These are phyloP conservation scores for Periconia sp. DNA, from an alignment of 2,329 filamentous ascomycete species.

Conservation along the genomic window DNA sequence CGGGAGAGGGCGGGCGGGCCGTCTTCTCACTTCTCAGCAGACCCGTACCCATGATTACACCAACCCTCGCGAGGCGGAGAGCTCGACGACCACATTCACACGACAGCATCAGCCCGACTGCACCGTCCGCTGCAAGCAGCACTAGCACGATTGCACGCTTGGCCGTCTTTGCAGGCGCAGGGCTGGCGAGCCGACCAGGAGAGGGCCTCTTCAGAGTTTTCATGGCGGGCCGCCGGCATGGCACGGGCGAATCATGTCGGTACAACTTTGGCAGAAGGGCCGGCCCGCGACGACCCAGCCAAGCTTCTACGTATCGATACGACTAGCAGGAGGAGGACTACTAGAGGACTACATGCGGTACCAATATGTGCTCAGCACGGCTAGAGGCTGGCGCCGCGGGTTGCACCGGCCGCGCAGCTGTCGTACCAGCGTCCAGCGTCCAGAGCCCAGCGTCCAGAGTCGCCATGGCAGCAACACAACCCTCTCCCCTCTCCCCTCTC, in stretches of 20 bases:
- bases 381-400: constrained; percentile 23
- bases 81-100: constrained; percentile 5
- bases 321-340: too few relatives aligned
- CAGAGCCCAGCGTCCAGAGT: neutral
- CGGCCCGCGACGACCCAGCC: constrained; percentile 39
- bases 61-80: constrained; percentile 13
- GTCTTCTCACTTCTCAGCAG: constrained; percentile 15
- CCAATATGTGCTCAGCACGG: too few relatives aligned
- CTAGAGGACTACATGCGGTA: too few relatives aligned
- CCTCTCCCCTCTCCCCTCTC: too few relatives aligned
- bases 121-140: too few relatives aligned
- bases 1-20: constrained; percentile 24
- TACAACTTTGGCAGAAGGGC: constrained; percentile 32
- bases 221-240: constrained; percentile 12
- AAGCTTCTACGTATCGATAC: constrained; percentile 28
- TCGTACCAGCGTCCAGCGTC: constrained; percentile 24
- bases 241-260: constrained; percentile 32
- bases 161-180: too few relatives aligned
- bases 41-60: constrained; percentile 22
- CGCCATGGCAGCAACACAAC: neutral
- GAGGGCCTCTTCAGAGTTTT: constrained; percentile 23
- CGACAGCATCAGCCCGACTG: constrained; percentile 5
- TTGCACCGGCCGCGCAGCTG: constrained; percentile 24
- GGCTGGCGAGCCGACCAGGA: too few relatives aligned
- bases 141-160: too few relatives aligned